Base-by-base conservation (phyloP, 805 yeast species). In the Pichia scutulata region DNA sequence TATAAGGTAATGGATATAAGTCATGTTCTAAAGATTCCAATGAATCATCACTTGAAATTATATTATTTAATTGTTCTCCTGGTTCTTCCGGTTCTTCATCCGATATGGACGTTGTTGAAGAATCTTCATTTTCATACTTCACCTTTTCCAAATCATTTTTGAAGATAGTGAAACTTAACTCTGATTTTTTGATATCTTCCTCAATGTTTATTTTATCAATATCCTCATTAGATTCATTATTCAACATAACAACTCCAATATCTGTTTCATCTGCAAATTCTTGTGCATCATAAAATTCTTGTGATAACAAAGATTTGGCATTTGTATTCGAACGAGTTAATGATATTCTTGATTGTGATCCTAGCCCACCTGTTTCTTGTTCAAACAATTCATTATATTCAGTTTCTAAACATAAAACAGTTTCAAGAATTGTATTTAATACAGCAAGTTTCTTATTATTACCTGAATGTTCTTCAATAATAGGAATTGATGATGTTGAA, bases 1-100 rank as follows among this genome's bases (percentile, higher is more conserved):
- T 64, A n/a, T 60, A 48, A 0, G 90, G 86, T 44, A 90, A 71
- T 1, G 97, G 97, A 55, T 76, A 82, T n/a, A 87, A 66, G 46
- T 75, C 80, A 36, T 30, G 21, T 54, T 45, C 7, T 21, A 44
- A 16, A 7, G 19, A 33, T n/a, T 33, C 37, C 10, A 33, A 8
- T 6, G 19, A 33, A 13, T 40, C 39, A 22, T 14, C 22, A 3
- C 25, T 40, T 24, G 37, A 19, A 19, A 23, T 49, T 13, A 43
- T 48, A 21, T 44, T 49, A 39, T 46, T 41, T 36, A 37, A 26
- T 18, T 30, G 37, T 21, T 24, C 30, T 18, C 37, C 42, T 16
- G 43, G 43, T 1, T 43, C 37, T 5, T 46, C 41, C 2, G n/a
- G 7, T 26, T 40, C 44, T 1, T 40, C 47, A 1, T 43, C 41